phyloP scores from a whole-genome alignment of 208 protist species.

The Wallacemonas sp. region DNA sequence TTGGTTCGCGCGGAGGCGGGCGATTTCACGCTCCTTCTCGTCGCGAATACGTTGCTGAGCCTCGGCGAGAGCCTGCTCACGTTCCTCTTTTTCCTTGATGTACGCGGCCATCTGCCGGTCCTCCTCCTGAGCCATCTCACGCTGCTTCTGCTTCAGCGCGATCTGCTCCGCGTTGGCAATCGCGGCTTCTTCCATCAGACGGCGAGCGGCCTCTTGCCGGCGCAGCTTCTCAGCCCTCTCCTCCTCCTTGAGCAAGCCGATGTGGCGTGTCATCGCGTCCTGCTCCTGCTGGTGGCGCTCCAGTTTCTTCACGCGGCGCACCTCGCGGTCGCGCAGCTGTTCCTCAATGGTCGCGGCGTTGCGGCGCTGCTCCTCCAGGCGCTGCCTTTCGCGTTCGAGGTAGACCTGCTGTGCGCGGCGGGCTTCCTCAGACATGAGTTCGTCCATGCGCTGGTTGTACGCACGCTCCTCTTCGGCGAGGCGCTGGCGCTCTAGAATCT shows the following conservation, averaged over 20 bases:
- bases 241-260: constrained; percentile 85
- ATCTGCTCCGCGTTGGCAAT: constrained; percentile 94
- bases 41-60: constrained; percentile 77
- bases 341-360: constrained; percentile 85
- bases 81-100: constrained; percentile 78
- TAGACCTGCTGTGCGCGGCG: constrained; percentile 86
- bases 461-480: constrained; percentile 54
- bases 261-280: constrained; percentile 91
- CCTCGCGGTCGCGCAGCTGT: constrained; percentile 89
- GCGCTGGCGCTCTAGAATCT: constrained; percentile 78
- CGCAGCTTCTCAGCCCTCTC: constrained; percentile 83
- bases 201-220: constrained; percentile 64
- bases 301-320: constrained; percentile 85
- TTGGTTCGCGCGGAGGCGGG: constrained; percentile 83
- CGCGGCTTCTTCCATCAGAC: constrained; percentile 91
- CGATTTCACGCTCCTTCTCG: constrained; percentile 92
- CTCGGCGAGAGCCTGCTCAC: constrained; percentile 83
- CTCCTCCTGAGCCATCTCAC: constrained; percentile 79
- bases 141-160: constrained; percentile 77
- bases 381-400: constrained; percentile 85
- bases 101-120: constrained; percentile 88
- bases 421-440: constrained; percentile 84
- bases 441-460: constrained; percentile 76
- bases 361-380: constrained; percentile 74
- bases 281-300: constrained; percentile 92